A percentile compares a stretch with the other conserved stretches of the same genome.
phyloP scores from a whole-genome alignment of 768 basidiomycete genomes.

The Scleroderma bovista region DNA sequence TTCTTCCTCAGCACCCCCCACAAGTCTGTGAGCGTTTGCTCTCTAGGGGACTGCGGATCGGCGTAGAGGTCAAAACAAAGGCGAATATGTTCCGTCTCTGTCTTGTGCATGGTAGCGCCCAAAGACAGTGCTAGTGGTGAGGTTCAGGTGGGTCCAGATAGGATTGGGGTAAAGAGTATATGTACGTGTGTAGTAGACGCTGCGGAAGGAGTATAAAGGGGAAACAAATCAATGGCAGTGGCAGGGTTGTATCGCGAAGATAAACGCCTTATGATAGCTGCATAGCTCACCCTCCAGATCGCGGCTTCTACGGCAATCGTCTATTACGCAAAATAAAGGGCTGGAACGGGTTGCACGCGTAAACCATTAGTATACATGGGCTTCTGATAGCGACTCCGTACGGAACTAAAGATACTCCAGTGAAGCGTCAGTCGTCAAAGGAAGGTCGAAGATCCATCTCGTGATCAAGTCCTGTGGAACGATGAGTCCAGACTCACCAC shows the following conservation, averaged over 20 bases:
- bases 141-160: too few relatives aligned
- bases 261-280: too few relatives aligned
- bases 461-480: constrained; percentile 49
- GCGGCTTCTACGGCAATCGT: too few relatives aligned
- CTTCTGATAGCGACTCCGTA: neutral
- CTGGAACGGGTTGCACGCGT: too few relatives aligned
- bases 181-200: neutral
- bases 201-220: too few relatives aligned
- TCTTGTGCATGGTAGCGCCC: constrained; percentile 12
- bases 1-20: constrained; percentile 19
- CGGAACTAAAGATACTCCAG: neutral
- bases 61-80: constrained; percentile 3
- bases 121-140: too few relatives aligned
- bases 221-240: too few relatives aligned
- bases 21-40: constrained; percentile 1
- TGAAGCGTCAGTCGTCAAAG: constrained; percentile 29
- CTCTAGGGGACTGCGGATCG: neutral
- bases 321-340: too few relatives aligned
- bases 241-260: too few relatives aligned
- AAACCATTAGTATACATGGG: neutral
- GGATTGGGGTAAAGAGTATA: too few relatives aligned
- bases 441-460: constrained; percentile 51
- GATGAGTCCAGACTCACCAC: neutral
- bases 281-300: too few relatives aligned
- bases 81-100: constrained; percentile 9